Percentiles rank a stretch among this genome's conserved stretches.
Evolutionary conservation across 2,329 filamentous ascomycete species (phyloP).

Genomic region (Lasiodiplodia citricola): DNA sequence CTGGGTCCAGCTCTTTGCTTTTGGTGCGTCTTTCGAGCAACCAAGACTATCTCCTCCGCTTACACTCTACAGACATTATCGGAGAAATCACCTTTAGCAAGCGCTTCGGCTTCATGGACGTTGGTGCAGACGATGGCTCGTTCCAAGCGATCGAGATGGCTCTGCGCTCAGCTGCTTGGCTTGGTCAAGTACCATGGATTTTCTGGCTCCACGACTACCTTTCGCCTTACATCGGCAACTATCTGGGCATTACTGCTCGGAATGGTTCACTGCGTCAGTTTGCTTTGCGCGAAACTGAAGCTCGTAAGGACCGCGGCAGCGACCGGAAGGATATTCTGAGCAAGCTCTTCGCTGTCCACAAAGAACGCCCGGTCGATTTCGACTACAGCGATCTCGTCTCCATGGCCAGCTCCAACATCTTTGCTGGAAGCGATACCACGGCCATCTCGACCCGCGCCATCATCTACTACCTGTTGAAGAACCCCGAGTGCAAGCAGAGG

Average conservation of each 20-base stretch:
- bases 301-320: conserved; percentile 38
- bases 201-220: conserved; percentile 44
- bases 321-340: conserved; percentile 46
- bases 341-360: conserved; percentile 43
- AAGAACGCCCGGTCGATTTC: conserved; percentile 44
- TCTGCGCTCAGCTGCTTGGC: conserved; percentile 42
- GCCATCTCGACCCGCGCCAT: conserved; percentile 42
- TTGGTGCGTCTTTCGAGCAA: conserved; percentile 36
- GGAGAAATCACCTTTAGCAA: conserved; percentile 48
- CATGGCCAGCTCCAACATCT: conserved; percentile 47
- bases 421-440: conserved; percentile 53
- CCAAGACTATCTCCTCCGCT: background rate
- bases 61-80: conserved; percentile 42
- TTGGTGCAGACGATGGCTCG: conserved; percentile 40
- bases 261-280: conserved; percentile 42
- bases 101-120: conserved; percentile 45
- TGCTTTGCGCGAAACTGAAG: conserved; percentile 36
- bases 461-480: conserved; percentile 34
- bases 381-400: conserved; percentile 43
- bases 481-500: conserved; percentile 30
- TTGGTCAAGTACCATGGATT: conserved; percentile 46
- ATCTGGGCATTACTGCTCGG: conserved; percentile 41
- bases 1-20: conserved; percentile 50
- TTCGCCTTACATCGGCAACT: conserved; percentile 45
- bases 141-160: conserved; percentile 42